Evolutionary conservation across 208 protist genomes (phyloP).

Genomic region (Jaenimonas drosophilae): DNA sequence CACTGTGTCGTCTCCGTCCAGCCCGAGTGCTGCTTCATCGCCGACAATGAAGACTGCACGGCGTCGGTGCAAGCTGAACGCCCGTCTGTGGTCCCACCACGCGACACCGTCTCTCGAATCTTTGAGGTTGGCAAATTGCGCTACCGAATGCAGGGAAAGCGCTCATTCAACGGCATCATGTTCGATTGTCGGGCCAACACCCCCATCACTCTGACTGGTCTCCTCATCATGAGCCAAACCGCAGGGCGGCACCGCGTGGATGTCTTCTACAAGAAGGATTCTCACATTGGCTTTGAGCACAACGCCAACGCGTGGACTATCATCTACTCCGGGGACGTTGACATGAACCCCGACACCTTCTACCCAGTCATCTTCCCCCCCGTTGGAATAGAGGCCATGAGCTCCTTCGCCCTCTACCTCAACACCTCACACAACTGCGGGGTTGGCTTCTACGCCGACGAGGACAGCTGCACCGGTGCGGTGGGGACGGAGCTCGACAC

Average conservation of each 20-base stretch:
- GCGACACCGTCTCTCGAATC: slow-evolving; percentile 40
- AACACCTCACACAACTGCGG: slow-evolving; percentile 87
- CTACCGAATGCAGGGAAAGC: slow-evolving; percentile 50
- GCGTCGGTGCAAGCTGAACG: too few relatives aligned
- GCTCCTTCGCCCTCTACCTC: slow-evolving; percentile 80
- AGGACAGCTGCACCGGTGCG: slow-evolving; percentile 65
- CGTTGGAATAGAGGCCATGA: slow-evolving; percentile 42
- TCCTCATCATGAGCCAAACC: slow-evolving; percentile 62
- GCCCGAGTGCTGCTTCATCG: slow-evolving; percentile 44
- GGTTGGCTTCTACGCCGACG: slow-evolving; percentile 75
- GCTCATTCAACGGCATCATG: slow-evolving; percentile 86
- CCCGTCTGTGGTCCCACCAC: slow-evolving; percentile 44
- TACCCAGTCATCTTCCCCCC: slow-evolving; percentile 56
- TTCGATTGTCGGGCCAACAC: slow-evolving; percentile 77
- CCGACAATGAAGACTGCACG: slow-evolving; percentile 61
- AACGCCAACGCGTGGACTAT: slow-evolving; percentile 52
- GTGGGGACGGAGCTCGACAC: slow-evolving; percentile 68
- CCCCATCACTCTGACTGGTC: slow-evolving; percentile 54
- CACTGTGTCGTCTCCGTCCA: slow-evolving; percentile 36
- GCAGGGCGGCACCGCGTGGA: slow-evolving; percentile 70
- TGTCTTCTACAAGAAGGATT: slow-evolving; percentile 78
- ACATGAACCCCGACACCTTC: slow-evolving; percentile 47
- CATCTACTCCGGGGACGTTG: slow-evolving; percentile 66
- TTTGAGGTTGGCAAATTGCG: slow-evolving; percentile 84
- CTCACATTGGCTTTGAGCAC: slow-evolving; percentile 47